Evolutionary conservation across 2,329 filamentous ascomycete species (phyloP).

Genomic region (Neonectria faginata): DNA sequence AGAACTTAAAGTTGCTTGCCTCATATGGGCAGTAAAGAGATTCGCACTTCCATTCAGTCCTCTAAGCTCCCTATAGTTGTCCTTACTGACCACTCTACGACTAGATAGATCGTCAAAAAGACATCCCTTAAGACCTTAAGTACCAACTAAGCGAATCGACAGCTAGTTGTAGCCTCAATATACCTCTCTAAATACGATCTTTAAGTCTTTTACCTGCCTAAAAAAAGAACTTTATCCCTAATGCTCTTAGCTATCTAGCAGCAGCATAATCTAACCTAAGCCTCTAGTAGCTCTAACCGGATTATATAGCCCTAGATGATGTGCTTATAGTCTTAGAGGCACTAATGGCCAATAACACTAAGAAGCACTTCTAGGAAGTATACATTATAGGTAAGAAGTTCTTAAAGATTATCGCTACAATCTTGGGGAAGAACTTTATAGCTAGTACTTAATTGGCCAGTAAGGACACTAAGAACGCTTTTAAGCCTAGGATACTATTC

Average conservation of each 20-base stretch:
- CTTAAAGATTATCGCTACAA: too few species aligned
- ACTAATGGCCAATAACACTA: not conserved
- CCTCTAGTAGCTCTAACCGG: not conserved
- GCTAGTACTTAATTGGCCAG: too few species aligned
- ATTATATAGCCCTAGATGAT: constrained; percentile 8
- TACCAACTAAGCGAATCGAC: not conserved
- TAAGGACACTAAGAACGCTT: too few species aligned
- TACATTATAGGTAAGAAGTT: too few species aligned
- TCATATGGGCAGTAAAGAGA: not conserved
- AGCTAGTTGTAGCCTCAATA: constrained; percentile 3
- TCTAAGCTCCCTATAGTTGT: not conserved
- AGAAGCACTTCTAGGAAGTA: too few species aligned
- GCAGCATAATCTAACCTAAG: not conserved
- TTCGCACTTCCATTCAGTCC: constrained; percentile 1
- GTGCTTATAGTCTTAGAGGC: constrained; percentile 5
- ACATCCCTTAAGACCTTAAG: not conserved
- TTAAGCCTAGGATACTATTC: too few species aligned
- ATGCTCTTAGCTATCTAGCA: constrained; percentile 1
- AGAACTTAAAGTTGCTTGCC: not conserved
- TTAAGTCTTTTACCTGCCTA: not conserved
- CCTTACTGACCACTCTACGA: constrained; percentile 1
- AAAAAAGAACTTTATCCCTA: constrained; percentile 10
- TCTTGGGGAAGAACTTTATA: too few species aligned
- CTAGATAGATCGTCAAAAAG: constrained; percentile 7
- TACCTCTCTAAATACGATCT: constrained; percentile 15